Percentiles rank a stretch among this genome's conserved stretches.
These are phyloP conservation scores for Aspergillus nomiae DNA, from an alignment of 2,329 filamentous ascomycete species.

Conservation along the genomic window DNA sequence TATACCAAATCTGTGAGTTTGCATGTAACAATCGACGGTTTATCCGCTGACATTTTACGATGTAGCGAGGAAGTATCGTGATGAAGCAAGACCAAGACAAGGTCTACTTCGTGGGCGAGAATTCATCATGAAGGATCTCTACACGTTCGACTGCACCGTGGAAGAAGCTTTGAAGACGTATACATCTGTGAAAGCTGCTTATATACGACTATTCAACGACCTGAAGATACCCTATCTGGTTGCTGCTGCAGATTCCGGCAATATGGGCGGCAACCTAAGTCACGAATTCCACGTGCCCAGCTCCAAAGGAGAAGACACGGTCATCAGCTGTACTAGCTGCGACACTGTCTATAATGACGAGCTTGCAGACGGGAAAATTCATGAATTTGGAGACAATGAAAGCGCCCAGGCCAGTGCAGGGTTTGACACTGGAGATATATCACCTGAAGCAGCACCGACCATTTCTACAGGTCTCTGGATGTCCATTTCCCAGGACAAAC, in stretches of 20 bases:
- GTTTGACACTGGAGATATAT: slow-evolving; percentile 25
- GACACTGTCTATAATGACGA: slow-evolving; percentile 84
- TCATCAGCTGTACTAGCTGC: slow-evolving; percentile 75
- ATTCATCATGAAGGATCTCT: slow-evolving; percentile 97
- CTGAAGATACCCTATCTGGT: slow-evolving; percentile 81
- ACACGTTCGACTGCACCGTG: slow-evolving; percentile 79
- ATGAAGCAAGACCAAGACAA: slow-evolving; percentile 85
- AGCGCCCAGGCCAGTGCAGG: slow-evolving; percentile 16
- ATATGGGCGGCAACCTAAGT: slow-evolving; percentile 89
- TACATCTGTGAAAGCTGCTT: slow-evolving; percentile 69
- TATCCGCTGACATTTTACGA: neutral
- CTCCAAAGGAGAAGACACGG: slow-evolving; percentile 77
- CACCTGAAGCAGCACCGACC: slow-evolving; percentile 26
- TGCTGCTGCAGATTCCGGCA: slow-evolving; percentile 89
- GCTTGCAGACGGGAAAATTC: slow-evolving; percentile 58
- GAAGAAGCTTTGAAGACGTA: slow-evolving; percentile 80
- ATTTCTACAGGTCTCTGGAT: slow-evolving; percentile 44
- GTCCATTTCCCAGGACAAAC: slow-evolving; percentile 57
- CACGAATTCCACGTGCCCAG: slow-evolving; percentile 92
- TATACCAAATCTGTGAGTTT: slow-evolving; percentile 82
- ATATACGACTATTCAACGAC: slow-evolving; percentile 76
- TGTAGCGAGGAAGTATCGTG: slow-evolving; percentile 84
- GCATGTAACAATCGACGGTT: too few species aligned
- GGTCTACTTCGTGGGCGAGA: slow-evolving; percentile 86
- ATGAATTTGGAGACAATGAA: slow-evolving; percentile 15